Percentiles rank a stretch among this genome's conserved stretches.
These are phyloP conservation scores for Babesia gibsoni DNA, from an alignment of 169 alveolate species.

Conservation along the genomic window DNA sequence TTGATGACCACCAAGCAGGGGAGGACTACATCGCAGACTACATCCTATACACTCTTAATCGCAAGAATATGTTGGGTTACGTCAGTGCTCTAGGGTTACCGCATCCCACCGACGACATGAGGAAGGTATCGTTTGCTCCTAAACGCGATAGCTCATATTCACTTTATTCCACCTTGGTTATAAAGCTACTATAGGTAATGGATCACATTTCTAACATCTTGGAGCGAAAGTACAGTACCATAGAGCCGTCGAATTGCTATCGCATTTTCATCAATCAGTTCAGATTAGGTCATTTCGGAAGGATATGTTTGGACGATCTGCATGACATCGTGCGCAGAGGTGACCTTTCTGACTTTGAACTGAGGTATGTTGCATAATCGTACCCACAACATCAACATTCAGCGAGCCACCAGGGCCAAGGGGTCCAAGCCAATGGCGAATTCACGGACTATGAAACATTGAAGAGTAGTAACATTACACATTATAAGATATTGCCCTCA, in stretches of 20 bases:
- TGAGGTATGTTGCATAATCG: conserved; percentile 18
- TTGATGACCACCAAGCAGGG: conserved; percentile 54
- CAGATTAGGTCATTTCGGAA: conserved; percentile 52
- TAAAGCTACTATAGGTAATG: conserved; percentile 18
- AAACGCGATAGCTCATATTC: neutral
- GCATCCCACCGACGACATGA: conserved; percentile 47
- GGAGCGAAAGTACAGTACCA: conserved; percentile 47
- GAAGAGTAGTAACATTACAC: too few species aligned
- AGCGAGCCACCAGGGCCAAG: conserved; percentile 40
- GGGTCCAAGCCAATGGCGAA: conserved; percentile 37
- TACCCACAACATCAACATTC: neutral
- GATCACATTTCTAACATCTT: conserved; percentile 26
- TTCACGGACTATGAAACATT: conserved; percentile 20
- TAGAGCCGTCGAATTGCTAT: conserved; percentile 52
- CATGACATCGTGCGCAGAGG: conserved; percentile 40
- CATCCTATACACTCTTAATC: conserved; percentile 45
- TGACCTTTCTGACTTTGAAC: conserved; percentile 40
- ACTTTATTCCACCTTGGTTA: neutral
- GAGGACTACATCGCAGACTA: conserved; percentile 63
- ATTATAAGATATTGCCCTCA: too few species aligned
- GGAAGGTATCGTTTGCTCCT: conserved; percentile 21
- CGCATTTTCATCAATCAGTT: conserved; percentile 60
- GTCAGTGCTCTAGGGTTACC: conserved; percentile 31
- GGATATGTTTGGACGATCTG: conserved; percentile 56
- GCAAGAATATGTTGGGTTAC: conserved; percentile 4